These are phyloP conservation scores for Phaeosphaeria sp. DNA, from an alignment of 2,329 filamentous ascomycete species.

Conservation along the genomic window DNA sequence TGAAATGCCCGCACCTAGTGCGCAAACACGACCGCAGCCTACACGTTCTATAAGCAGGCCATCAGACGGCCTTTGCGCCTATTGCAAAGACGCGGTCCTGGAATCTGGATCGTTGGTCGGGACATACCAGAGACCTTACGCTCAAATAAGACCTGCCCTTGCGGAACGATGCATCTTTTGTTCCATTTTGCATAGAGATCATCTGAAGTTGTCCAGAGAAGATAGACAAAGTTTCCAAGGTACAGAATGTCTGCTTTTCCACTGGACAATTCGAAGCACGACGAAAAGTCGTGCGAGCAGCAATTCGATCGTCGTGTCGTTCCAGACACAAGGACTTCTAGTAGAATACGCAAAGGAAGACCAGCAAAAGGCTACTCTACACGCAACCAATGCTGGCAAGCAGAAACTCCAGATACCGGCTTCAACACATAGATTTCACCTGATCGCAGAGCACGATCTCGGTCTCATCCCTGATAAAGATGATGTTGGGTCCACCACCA, in stretches of 20 bases:
- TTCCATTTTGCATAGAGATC: conserved; percentile 6
- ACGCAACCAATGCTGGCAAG: neutral
- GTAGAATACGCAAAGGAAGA: neutral
- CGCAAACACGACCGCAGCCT: neutral
- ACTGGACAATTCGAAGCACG: conserved; percentile 19
- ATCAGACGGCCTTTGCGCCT: neutral
- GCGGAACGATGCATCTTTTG: conserved; percentile 13
- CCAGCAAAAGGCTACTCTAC: neutral
- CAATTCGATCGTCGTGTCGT: conserved; percentile 15
- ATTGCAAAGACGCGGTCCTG: neutral
- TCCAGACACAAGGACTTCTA: conserved; percentile 4
- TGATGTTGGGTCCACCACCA: conserved; percentile 8
- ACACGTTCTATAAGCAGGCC: neutral
- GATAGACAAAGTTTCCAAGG: neutral
- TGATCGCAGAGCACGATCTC: conserved; percentile 14
- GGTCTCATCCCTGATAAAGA: conserved; percentile 3
- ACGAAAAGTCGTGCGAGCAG: conserved; percentile 14
- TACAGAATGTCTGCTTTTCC: conserved; percentile 7
- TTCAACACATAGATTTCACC: conserved; percentile 8
- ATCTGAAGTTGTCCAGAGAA: neutral
- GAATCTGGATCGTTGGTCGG: neutral
- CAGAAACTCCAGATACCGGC: conserved; percentile 1
- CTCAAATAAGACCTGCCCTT: neutral
- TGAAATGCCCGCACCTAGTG: neutral
- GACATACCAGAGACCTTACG: neutral